phyloP scores from a whole-genome alignment of 306 rosid genomes.

The Vigna reflexopilosa region DNA sequence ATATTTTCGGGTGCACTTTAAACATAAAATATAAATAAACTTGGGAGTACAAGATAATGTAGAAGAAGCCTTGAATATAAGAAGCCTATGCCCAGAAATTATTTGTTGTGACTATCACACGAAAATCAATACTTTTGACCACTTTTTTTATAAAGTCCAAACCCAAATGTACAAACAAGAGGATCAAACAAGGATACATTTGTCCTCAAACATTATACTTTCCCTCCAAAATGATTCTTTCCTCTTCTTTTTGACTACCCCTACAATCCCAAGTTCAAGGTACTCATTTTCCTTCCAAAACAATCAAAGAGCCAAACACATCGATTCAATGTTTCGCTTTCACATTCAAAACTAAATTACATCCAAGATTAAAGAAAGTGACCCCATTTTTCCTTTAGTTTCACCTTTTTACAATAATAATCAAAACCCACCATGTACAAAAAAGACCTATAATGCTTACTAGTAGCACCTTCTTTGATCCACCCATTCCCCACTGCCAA shows the following conservation, averaged over 20 bases:
- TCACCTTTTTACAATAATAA: constrained; percentile 62
- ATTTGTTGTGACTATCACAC: constrained; percentile 32
- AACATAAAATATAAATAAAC: constrained; percentile 29
- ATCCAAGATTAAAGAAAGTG: constrained; percentile 34
- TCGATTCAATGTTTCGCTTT: constrained; percentile 53
- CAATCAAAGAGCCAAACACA: constrained; percentile 45
- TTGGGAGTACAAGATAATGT: constrained; percentile 49
- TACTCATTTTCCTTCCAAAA: constrained; percentile 58
- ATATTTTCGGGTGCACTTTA: constrained; percentile 34
- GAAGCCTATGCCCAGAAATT: constrained; percentile 22
- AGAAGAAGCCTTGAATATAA: constrained; percentile 2
- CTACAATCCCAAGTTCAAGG: constrained; percentile 63
- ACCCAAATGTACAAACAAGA: constrained; percentile 51
- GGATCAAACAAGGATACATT: constrained; percentile 36
- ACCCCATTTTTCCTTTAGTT: constrained; percentile 57
- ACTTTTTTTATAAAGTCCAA: constrained; percentile 42
- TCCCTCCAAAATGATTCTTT: constrained; percentile 55
- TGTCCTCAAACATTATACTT: constrained; percentile 47
- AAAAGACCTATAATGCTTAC: constrained; percentile 27
- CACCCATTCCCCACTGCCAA: constrained; percentile 38
- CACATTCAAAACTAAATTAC: constrained; percentile 48
- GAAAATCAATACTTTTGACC: constrained; percentile 39
- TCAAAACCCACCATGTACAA: constrained; percentile 53
- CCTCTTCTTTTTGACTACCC: constrained; percentile 57
- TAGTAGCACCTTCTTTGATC: constrained; percentile 23